Evolutionary conservation across 2,329 filamentous ascomycete genomes (phyloP).

Genomic region (Fusarium sarcochroum): DNA sequence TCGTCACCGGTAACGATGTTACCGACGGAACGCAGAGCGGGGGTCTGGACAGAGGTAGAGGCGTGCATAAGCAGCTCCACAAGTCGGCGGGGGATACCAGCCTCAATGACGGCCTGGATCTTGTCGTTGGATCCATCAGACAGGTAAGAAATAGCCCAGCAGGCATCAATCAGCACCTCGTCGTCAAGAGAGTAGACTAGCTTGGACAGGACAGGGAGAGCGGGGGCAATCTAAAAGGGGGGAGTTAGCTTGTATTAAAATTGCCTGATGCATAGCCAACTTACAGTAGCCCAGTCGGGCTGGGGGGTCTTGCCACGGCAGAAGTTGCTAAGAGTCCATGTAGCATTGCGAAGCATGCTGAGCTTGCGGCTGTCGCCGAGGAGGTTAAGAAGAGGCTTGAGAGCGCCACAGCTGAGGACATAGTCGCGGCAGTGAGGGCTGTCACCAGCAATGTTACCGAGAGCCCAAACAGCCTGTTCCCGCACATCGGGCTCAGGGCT

Average conservation of each 20-base stretch:
- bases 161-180: conserved; percentile 97
- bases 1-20: conserved; percentile 99
- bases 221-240: conserved; percentile 83
- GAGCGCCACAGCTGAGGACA: conserved; percentile 89
- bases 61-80: conserved; percentile 98
- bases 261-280: conserved; percentile 53
- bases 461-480: conserved; percentile 98
- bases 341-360: conserved; percentile 98
- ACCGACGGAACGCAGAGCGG: conserved; percentile 94
- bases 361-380: conserved; percentile 98
- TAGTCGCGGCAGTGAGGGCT: conserved; percentile 98
- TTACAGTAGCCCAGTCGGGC: conserved; percentile 95
- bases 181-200: conserved; percentile 98
- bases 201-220: conserved; percentile 94
- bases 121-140: conserved; percentile 99
- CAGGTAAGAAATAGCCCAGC: conserved; percentile 99
- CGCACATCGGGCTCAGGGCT: conserved; percentile 98
- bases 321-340: conserved; percentile 99
- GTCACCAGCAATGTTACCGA: conserved; percentile 98
- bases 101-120: conserved; percentile 99
- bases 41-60: conserved; percentile 97
- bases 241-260: conserved; percentile 20
- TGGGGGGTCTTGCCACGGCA: conserved; percentile 99
- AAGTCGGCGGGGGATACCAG: conserved; percentile 93
- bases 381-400: conserved; percentile 89